These are phyloP conservation scores for Phialophora tarda DNA, from an alignment of 2,329 filamentous ascomycete species.

Conservation along the genomic window DNA sequence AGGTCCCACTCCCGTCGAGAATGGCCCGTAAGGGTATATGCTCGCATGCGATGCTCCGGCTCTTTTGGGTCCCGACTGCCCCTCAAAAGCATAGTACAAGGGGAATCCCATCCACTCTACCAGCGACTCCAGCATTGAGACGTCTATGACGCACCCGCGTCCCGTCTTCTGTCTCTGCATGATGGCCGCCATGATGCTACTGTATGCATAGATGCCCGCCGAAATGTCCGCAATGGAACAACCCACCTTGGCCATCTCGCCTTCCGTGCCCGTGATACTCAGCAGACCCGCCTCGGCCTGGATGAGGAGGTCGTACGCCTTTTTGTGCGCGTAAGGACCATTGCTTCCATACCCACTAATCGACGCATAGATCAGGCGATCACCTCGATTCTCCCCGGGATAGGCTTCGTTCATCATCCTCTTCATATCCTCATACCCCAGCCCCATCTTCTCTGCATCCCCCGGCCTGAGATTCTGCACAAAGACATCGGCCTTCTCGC, in stretches of 20 bases:
- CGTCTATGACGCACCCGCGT: slow-evolving; percentile 57
- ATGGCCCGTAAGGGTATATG: slow-evolving; percentile 64
- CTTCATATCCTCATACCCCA: slow-evolving; percentile 54
- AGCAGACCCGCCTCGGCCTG: slow-evolving; percentile 62
- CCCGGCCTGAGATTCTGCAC: slow-evolving; percentile 62
- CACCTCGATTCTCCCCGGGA: slow-evolving; percentile 43
- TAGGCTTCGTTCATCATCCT: slow-evolving; percentile 34
- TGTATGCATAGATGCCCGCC: slow-evolving; percentile 60
- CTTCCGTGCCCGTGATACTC: slow-evolving; percentile 55
- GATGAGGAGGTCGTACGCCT: slow-evolving; percentile 62
- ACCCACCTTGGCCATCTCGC: slow-evolving; percentile 57
- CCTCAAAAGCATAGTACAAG: slow-evolving; percentile 59
- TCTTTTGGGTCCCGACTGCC: slow-evolving; percentile 51
- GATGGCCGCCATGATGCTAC: slow-evolving; percentile 58
- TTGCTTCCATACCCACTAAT: slow-evolving; percentile 61
- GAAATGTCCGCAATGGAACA: slow-evolving; percentile 63
- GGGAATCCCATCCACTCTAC: slow-evolving; percentile 66
- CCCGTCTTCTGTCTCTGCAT: slow-evolving; percentile 58
- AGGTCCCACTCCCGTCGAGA: slow-evolving; percentile 52
- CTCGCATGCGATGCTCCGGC: slow-evolving; percentile 60
- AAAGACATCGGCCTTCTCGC: slow-evolving; percentile 55
- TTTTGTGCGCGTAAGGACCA: slow-evolving; percentile 60
- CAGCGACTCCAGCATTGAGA: slow-evolving; percentile 65
- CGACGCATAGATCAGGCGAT: slow-evolving; percentile 59
- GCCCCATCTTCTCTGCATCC: slow-evolving; percentile 54